Evolutionary conservation across 306 rosid genomes (phyloP), one percentile per base, ranked within the genome.

Genomic region (Prosopis cineraria): DNA sequence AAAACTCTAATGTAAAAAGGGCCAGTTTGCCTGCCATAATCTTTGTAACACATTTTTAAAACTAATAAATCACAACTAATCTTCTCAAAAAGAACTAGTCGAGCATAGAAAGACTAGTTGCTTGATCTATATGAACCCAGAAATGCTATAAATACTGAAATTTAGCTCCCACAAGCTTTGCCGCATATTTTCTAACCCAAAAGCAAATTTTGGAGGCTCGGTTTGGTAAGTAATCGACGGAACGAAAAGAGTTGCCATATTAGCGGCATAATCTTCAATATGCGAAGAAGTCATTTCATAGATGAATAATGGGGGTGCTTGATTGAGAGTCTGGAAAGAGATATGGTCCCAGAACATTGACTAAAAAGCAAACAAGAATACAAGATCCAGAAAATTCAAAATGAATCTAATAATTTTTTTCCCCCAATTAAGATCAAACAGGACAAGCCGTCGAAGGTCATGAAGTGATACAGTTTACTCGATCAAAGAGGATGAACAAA

Each of bases 381-480:
- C 68, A 55, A 84, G 90, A 87, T 84, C 86, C 63, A 83, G 25
- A 29, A 77, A 75, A 20, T 10, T 24, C 64, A 56, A 24, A 56
- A 10, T 10, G 33, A 25, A 56, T 56, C 33, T 24, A n/a, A n/a
- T n/a, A n/a, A n/a, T n/a, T n/a, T n/a, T n/a, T n/a, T n/a, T n/a
- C n/a, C n/a, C n/a, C n/a, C n/a, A n/a, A n/a, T n/a, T n/a, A n/a
- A n/a, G n/a, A n/a, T n/a, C n/a, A n/a, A n/a, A n/a, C n/a, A n/a
- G n/a, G n/a, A n/a, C n/a, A n/a, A n/a, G n/a, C n/a, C n/a, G n/a
- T n/a, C n/a, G n/a, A n/a, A n/a, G n/a, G n/a, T n/a, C n/a, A n/a
- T n/a, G n/a, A n/a, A n/a, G n/a, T n/a, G n/a, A n/a, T n/a, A n/a
- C 31, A 56, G 63, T 56, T 10, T 56, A 56, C 17, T 25, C 5